Evolutionary conservation across 2,329 filamentous ascomycete species (phyloP), one percentile per base, ranked within the genome.

Genomic region (Acarospora socialis): DNA sequence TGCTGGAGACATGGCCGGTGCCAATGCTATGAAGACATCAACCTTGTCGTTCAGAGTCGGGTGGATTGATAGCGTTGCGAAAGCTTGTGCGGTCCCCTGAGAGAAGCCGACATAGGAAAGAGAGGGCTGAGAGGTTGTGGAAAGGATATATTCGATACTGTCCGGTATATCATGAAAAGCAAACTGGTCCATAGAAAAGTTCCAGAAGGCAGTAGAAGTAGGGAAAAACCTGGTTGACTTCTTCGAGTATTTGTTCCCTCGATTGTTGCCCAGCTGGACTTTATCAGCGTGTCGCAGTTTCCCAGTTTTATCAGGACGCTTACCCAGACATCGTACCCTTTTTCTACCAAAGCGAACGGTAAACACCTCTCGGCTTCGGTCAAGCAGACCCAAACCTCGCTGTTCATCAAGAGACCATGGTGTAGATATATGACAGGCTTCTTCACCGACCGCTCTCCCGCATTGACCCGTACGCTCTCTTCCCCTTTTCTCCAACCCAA

Each of bases 181-280:
- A 51, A 98, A 98, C 50, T 98, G 81, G 52, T 98, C 90, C 51
- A 98, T 95, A 31, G 83, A 93, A 52, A 98, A 98, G 54, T 94
- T 78, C 90, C 90, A 98, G 54, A 98, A 98, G 9, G 72, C 66
- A 21, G 68, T 61, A 2, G 80, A 77, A 1, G 73, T 77, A 0
- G 90, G 86, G 1, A 82, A 77, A 40, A 66, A 64, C 37, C 77
- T 68, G 31, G 86, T 72, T 2, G 77, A 86, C 59, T 98, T 98
- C 56, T 95, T 98, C 27, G 84, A 93, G 59, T 98, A 98, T 53
- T 98, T 98, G 67, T 98, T 98, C 30, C 90, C 90, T 21, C 90
- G 77, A 50, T 98, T 98, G 55, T 98, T 98, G 30, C 90, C 90
- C 40, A 98, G 66, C 81, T 81, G 24, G 9, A 24, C 14, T 21